Base-by-base conservation (phyloP, 2,329 filamentous ascomycete genomes). In the Penicillium digitatum region DNA sequence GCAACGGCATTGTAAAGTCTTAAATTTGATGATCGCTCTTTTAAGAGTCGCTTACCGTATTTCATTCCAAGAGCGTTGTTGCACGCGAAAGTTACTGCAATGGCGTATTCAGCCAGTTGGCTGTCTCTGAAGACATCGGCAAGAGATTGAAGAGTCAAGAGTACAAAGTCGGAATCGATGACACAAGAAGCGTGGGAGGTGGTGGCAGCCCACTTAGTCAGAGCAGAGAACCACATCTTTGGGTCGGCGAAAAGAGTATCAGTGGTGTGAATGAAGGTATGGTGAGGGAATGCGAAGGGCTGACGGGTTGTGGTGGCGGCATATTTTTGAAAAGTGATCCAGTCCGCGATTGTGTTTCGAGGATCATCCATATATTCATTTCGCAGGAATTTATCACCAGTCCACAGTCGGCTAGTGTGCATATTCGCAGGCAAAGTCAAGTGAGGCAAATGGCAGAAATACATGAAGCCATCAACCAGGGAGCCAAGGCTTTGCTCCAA, bases 1-100 rank as follows among this genome's bases (percentile, higher is more conserved):
- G 87, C 89, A 66, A 93, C 95, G 0, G 86, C 84, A 62, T 90
- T 88, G 72, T 95, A 96, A 0, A 96, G 76, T 14, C 79, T 76
- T 3, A 89, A 69, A 62, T 84, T 87, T 1, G 82, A 78, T 0
- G 85, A 78, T 52, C 83, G 82, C 45, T 79, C 79, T 66, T 88
- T 93, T n/a, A 96, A 72, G 0, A 95, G 75, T 7, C 74, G 73
- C 65, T 90, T 95, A 0, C 90, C 89, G 7, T 81, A 77, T 67
- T 90, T 95, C 61, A 83, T 87, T 26, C 85, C 82, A 2, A 74
- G 77, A 1, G 71, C 66, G 0, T 81, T 76, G 40, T 85, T 81
- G 53, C 82, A 81, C 0, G 72, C 66, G 47, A 81, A 82, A 63
- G 87, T 83, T 44, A 93, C 80, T 1, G 87, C 87, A 10, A 96